Percentiles rank a stretch among this genome's conserved stretches.
Conservation (phyloP, 257 asterid genomes). For the Plantago ovata region DNA sequence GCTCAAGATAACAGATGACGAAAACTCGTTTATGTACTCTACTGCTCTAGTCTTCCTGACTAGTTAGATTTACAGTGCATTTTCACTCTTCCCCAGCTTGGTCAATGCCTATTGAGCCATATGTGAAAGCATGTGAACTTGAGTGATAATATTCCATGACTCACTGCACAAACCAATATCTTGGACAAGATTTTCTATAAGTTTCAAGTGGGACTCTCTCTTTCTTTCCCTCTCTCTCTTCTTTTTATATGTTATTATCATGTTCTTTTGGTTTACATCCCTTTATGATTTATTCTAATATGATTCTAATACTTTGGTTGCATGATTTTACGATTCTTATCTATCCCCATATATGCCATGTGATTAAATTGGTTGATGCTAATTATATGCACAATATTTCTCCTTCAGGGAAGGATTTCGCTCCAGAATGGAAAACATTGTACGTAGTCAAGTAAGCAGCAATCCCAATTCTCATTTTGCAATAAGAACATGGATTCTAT, state of each 20-base stretch:
- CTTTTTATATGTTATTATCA: neutral
- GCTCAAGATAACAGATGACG: no score
- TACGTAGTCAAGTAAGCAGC: slow-evolving; percentile 72
- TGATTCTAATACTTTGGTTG: neutral
- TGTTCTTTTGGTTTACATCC: neutral
- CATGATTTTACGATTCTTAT: neutral
- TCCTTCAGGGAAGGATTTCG: slow-evolving; percentile 79
- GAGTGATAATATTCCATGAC: no score
- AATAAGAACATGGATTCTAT: slow-evolving; percentile 34
- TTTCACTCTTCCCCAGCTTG: neutral
- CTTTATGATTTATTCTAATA: neutral
- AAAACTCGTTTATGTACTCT: no score
- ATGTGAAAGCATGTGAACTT: no score
- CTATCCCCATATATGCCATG: neutral
- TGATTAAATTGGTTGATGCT: neutral
- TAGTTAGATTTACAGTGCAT: neutral
- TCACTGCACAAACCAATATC: no score
- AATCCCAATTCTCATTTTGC: slow-evolving; percentile 38
- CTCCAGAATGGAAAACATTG: slow-evolving; percentile 66
- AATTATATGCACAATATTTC: neutral
- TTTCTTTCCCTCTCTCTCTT: neutral
- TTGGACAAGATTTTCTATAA: neutral
- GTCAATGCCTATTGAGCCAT: no score
- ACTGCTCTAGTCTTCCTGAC: no score
- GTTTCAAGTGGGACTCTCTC: neutral